These are phyloP conservation scores for Trichosanthes truncata DNA, from an alignment of 306 rosid species.

Conservation along the genomic window DNA sequence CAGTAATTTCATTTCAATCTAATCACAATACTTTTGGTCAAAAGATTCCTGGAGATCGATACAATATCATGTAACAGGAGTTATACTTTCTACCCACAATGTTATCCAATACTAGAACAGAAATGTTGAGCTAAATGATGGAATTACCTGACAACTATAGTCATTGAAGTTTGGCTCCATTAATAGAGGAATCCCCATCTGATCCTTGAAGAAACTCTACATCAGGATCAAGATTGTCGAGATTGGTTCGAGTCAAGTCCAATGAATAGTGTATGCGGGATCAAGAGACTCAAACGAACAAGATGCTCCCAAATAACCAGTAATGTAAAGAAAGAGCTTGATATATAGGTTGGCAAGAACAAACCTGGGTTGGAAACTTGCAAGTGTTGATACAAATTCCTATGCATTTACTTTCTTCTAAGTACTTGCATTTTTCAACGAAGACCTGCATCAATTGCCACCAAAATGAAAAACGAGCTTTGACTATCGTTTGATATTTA, in stretches of 20 bases:
- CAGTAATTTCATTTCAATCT: neutral
- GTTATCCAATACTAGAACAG: neutral
- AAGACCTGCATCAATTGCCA: conserved; percentile 44
- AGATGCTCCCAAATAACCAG: neutral
- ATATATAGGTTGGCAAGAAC: conserved; percentile 9
- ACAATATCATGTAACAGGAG: neutral
- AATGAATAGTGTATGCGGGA: neutral
- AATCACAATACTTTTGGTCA: neutral
- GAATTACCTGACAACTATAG: conserved; percentile 78
- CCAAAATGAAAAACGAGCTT: neutral
- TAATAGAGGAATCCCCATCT: conserved; percentile 76
- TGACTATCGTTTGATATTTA: neutral
- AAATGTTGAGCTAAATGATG: neutral
- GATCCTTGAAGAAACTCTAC: conserved; percentile 75
- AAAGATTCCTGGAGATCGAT: neutral
- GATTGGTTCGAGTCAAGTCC: conserved; percentile 6
- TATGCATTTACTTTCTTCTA: conserved; percentile 85
- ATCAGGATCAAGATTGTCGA: conserved; percentile 7
- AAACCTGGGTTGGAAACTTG: conserved; percentile 90
- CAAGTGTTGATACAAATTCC: conserved; percentile 82
- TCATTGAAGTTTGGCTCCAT: conserved; percentile 92
- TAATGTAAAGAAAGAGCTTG: neutral
- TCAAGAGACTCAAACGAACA: neutral
- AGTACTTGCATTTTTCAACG: conserved; percentile 85
- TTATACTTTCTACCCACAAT: neutral